Conservation (phyloP, 2,329 filamentous ascomycete species). For the Fusarium globosum region DNA sequence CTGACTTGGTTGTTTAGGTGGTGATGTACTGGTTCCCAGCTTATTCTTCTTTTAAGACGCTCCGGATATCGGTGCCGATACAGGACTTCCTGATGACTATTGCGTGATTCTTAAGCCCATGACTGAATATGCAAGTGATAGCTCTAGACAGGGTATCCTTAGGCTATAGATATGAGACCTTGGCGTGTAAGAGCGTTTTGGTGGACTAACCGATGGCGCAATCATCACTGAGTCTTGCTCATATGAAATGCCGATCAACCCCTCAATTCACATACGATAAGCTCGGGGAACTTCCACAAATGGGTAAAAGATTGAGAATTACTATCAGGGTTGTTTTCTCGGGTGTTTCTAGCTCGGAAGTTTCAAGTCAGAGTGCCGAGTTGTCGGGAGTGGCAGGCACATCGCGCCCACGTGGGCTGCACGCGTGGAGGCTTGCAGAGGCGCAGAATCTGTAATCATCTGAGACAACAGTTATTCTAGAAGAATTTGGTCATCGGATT, state of each 20-base stretch:
- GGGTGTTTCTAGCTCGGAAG: background rate
- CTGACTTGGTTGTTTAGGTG: background rate
- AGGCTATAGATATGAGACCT: conserved; percentile 1
- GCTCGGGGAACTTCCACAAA: background rate
- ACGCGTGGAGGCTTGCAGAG: no score
- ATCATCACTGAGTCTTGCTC: conserved; percentile 34
- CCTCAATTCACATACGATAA: background rate
- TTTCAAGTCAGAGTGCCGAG: conserved; percentile 11
- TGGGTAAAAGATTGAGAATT: background rate
- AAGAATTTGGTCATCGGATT: background rate
- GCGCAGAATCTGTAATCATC: background rate
- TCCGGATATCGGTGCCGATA: conserved; percentile 8
- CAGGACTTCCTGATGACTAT: background rate
- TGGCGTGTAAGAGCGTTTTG: background rate
- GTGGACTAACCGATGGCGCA: conserved; percentile 31
- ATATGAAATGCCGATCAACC: conserved; percentile 17
- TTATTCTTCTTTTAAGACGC: conserved; percentile 18
- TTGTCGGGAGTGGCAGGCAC: background rate
- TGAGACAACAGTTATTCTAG: background rate
- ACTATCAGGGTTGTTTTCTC: background rate
- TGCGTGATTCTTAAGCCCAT: conserved; percentile 41
- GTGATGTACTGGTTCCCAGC: background rate
- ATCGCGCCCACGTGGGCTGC: background rate
- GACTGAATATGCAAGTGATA: conserved; percentile 16
- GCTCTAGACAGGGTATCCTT: background rate